These are phyloP conservation scores for Chrysoporthe austroafricana DNA, from an alignment of 2,329 filamentous ascomycete species.

Conservation along the genomic window DNA sequence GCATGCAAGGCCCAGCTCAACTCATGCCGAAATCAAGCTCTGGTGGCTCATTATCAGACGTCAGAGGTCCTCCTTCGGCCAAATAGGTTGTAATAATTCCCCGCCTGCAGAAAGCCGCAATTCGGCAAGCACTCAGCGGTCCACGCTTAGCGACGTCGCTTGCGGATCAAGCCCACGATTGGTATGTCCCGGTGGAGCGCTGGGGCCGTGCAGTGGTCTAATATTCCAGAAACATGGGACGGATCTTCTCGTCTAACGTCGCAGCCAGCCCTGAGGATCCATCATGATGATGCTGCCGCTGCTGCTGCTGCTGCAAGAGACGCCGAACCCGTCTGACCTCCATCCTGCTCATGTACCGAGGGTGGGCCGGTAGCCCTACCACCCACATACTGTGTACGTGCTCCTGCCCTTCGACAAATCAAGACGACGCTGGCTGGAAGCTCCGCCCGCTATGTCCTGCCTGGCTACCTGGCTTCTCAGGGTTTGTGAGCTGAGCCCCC, in stretches of 20 bases:
- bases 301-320: neutral
- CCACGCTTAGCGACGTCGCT: neutral
- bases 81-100: neutral
- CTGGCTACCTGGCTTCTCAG: constrained; percentile 2
- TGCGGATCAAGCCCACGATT: neutral
- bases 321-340: neutral
- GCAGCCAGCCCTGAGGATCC: neutral
- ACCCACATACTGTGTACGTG: neutral
- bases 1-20: neutral
- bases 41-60: neutral
- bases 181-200: neutral
- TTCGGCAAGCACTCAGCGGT: neutral
- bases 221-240: neutral
- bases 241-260: neutral
- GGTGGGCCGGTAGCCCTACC: constrained; percentile 4
- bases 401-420: constrained; percentile 6
- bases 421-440: constrained; percentile 7
- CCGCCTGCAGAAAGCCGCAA: neutral
- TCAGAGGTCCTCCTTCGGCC: neutral
- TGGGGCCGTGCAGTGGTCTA: neutral
- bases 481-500: neutral
- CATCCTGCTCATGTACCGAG: constrained; percentile 1
- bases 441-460: constrained; percentile 8
- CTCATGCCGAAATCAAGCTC: neutral
- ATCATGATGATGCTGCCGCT: neutral